Evolutionary conservation across 2,329 filamentous ascomycete genomes (phyloP), one percentile per base, ranked within the genome.

Genomic region (Eurotiales sp.): DNA sequence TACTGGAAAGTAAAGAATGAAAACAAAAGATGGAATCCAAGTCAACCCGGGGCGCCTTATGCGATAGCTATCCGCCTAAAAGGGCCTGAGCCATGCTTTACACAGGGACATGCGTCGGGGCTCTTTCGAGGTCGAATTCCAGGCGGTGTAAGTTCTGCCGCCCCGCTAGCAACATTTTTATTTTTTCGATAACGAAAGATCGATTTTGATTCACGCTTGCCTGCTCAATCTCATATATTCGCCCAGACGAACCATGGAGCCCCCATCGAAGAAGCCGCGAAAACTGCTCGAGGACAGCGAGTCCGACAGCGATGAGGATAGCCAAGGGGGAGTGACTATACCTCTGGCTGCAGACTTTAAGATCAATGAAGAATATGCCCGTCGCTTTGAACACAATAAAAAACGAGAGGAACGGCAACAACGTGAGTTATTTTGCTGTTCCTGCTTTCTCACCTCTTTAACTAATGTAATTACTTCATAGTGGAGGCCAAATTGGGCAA

Each of bases 371-470:
- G 89, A 95, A 47, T 99, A 86, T 69, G 93, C 93, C 39, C 83
- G 82, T 59, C 81, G 89, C 36, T 97, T 96, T 62, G 93, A 99
- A 70, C 81, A 97, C 73, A 99, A 99, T 74, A 96, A 97, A 76
- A 96, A 96, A 75, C 83, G 92, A 52, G 91, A 95, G 66, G 93
- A 99, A 68, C 75, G 84, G 57, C 85, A 90, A 71, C 64, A 66
- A 55, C 58, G 66, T 71, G 67, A 55, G 64, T 4, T 11, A 11
- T 12, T 15, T 29, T n/a, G 17, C 12, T 22, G 32, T 29, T n/a
- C n/a, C n/a, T n/a, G n/a, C n/a, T 8, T 39, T 27, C 32, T 39
- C 5, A 17, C 22, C 29, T 15, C 5, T 37, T 39, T 39, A 21
- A 39, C 34, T 37, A 37, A 37, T 36, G 3, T 15, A 19, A 6